phyloP scores from a whole-genome alignment of 352 stramenopile genomes.

The Phytophthora tentaculata region DNA sequence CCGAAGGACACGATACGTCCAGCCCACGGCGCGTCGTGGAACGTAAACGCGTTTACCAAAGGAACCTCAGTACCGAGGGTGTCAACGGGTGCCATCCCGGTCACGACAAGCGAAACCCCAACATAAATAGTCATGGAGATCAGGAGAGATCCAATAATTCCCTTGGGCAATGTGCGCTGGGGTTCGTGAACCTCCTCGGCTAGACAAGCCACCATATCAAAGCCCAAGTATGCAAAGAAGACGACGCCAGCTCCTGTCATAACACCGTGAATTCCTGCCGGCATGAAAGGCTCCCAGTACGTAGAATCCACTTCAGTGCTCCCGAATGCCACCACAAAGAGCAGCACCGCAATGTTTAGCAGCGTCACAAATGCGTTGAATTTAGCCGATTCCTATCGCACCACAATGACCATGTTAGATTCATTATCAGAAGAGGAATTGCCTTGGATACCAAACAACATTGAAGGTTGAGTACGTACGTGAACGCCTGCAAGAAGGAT shows the following conservation, averaged over 20 bases:
- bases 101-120: conserved; percentile 89
- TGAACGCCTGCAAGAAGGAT: conserved; percentile 86
- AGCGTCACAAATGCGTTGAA: conserved; percentile 92
- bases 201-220: conserved; percentile 94
- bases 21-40: conserved; percentile 75
- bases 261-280: conserved; percentile 85
- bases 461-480: conserved; percentile 42
- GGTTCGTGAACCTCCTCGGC: conserved; percentile 92
- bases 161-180: conserved; percentile 90
- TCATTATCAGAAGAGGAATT: neutral
- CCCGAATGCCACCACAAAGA: conserved; percentile 90
- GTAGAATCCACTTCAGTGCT: conserved; percentile 71
- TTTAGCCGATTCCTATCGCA: conserved; percentile 86
- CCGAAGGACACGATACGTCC: conserved; percentile 89
- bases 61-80: conserved; percentile 78
- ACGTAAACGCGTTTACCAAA: conserved; percentile 86
- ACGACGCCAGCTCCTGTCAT: conserved; percentile 90
- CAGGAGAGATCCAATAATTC: conserved; percentile 91
- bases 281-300: conserved; percentile 90
- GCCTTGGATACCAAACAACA: too few relatives aligned
- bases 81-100: conserved; percentile 82
- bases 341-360: conserved; percentile 90
- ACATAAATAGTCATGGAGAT: conserved; percentile 94
- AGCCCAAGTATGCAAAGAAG: conserved; percentile 93
- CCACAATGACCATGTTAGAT: conserved; percentile 2